Conservation (phyloP, 345 rosid genomes). For the Salix exigua region DNA sequence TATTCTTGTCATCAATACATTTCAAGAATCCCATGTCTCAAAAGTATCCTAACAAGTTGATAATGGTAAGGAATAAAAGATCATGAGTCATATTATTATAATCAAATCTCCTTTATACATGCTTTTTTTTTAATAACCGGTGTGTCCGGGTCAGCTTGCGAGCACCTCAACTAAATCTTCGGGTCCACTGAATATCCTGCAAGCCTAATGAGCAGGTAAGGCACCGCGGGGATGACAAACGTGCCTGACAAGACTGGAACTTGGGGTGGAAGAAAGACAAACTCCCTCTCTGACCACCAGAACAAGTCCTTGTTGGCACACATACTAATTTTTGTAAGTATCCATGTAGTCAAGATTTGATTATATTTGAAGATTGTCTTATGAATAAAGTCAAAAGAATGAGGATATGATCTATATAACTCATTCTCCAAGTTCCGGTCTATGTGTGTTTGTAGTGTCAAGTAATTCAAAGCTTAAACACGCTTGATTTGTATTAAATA, state of each 20-base stretch:
- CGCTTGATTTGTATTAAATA: not conserved
- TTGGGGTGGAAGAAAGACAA: too few species aligned
- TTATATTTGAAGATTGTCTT: not conserved
- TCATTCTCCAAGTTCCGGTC: not conserved
- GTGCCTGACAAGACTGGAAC: too few species aligned
- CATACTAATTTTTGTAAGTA: not conserved
- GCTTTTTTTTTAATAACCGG: too few species aligned
- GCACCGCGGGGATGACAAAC: too few species aligned
- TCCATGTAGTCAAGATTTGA: not conserved
- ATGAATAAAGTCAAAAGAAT: not conserved
- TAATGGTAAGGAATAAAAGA: not conserved
- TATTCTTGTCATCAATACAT: not conserved
- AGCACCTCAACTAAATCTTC: too few species aligned
- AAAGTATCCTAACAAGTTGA: not conserved
- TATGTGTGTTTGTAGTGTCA: not conserved
- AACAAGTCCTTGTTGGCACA: too few species aligned
- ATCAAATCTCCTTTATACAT: not conserved
- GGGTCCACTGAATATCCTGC: too few species aligned
- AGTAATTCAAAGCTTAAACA: not conserved
- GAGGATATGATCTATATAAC: not conserved
- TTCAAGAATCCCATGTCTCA: not conserved
- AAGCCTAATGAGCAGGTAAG: too few species aligned
- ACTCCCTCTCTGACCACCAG: too few species aligned
- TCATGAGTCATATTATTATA: not conserved
- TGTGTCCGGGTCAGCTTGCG: too few species aligned